Evolutionary conservation across 768 basidiomycete species (phyloP).

Genomic region (Lactifluus piperatus): DNA sequence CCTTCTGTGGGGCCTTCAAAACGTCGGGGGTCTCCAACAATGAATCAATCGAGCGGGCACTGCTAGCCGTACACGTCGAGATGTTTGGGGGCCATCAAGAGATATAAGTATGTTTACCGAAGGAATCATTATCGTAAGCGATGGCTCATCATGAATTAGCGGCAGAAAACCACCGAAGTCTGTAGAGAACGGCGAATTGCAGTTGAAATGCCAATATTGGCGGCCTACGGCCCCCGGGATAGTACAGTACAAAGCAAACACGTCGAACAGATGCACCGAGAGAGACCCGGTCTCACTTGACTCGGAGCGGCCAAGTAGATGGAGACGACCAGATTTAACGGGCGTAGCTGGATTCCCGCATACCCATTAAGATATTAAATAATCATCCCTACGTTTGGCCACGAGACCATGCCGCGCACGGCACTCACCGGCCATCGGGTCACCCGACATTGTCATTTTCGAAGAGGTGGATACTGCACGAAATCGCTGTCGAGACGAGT

Average conservation of each 20-base stretch:
- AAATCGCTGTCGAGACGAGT: not conserved
- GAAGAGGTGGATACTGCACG: not conserved
- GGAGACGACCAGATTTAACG: not conserved
- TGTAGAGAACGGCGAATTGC: not conserved
- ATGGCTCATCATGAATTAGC: not conserved
- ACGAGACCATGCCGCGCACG: not conserved
- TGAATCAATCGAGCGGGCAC: not conserved
- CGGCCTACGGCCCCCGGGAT: not conserved
- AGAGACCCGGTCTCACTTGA: not conserved
- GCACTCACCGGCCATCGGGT: conserved; percentile 1
- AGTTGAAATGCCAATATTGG: not conserved
- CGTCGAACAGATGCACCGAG: too few species aligned
- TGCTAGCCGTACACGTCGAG: not conserved
- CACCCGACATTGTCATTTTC: not conserved
- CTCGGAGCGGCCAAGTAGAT: not conserved
- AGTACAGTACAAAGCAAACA: not conserved
- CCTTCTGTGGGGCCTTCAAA: not conserved
- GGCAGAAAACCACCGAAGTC: not conserved
- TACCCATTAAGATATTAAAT: not conserved
- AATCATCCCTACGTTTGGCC: not conserved
- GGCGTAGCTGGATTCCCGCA: not conserved
- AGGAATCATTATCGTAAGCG: not conserved
- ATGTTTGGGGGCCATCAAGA: not conserved
- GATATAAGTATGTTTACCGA: not conserved
- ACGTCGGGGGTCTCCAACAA: not conserved